Percentiles rank a stretch among this genome's conserved stretches.
Conservation (phyloP, 2,329 filamentous ascomycete genomes). For the Aspergillus unguis region DNA sequence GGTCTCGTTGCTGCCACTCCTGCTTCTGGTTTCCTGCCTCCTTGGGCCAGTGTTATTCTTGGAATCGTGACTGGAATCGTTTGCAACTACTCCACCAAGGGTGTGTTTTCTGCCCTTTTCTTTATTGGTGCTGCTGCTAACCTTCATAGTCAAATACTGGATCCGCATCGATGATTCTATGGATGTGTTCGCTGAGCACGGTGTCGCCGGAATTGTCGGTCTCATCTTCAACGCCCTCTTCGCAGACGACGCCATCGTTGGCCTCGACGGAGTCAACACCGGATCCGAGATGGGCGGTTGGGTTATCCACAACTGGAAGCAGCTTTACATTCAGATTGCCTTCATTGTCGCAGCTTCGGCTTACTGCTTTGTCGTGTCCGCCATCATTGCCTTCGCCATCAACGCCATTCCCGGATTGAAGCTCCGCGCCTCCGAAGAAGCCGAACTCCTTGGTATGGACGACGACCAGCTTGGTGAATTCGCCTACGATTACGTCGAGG, state of each 20-base stretch:
- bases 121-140: not conserved
- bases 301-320: conserved; percentile 68
- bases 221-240: conserved; percentile 77
- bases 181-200: conserved; percentile 89
- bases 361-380: conserved; percentile 66
- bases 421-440: conserved; percentile 63
- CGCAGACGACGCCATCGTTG: conserved; percentile 69
- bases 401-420: conserved; percentile 69
- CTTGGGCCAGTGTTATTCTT: conserved; percentile 61
- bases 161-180: conserved; percentile 81
- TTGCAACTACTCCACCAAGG: conserved; percentile 84
- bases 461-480: conserved; percentile 53
- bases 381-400: conserved; percentile 66
- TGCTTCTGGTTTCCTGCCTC: conserved; percentile 72
- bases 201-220: conserved; percentile 75
- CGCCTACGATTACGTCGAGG: conserved; percentile 52
- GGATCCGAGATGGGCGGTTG: conserved; percentile 57
- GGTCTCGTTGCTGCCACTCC: conserved; percentile 86
- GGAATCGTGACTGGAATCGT: conserved; percentile 62
- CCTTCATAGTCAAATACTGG: conserved; percentile 61
- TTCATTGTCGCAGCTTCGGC: conserved; percentile 62
- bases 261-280: conserved; percentile 64
- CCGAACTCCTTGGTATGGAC: conserved; percentile 64
- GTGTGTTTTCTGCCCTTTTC: conserved; percentile 51
- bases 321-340: conserved; percentile 68